Conservation (phyloP, 2,329 filamentous ascomycete genomes). For the Thelonectria rubi region DNA sequence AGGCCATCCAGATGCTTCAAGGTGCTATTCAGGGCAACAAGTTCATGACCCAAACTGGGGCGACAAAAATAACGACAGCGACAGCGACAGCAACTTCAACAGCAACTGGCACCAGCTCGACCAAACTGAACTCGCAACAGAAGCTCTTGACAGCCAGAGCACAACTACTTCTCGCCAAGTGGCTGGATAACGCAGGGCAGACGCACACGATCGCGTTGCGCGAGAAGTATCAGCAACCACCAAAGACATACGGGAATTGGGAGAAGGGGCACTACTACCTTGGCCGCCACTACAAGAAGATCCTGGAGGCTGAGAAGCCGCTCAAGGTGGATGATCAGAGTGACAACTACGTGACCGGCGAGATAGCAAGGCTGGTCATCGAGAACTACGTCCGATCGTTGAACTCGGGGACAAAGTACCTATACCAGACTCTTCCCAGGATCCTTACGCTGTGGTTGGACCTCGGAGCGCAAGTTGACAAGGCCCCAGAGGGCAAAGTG, state of each 20-base stretch:
- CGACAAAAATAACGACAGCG: constrained; percentile 46
- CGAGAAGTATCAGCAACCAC: constrained; percentile 83
- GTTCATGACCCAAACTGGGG: constrained; percentile 66
- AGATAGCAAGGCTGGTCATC: constrained; percentile 86
- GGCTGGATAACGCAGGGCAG: constrained; percentile 95
- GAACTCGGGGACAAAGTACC: constrained; percentile 90
- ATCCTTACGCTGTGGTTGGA: constrained; percentile 95
- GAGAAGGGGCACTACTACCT: constrained; percentile 98
- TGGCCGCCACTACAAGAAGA: constrained; percentile 95
- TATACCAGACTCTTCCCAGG: constrained; percentile 93
- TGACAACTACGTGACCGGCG: constrained; percentile 79
- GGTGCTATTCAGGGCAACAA: constrained; percentile 83
- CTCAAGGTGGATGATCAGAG: constrained; percentile 80
- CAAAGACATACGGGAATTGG: constrained; percentile 77
- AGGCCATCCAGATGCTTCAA: constrained; percentile 91
- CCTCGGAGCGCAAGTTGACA: constrained; percentile 79
- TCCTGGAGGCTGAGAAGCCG: constrained; percentile 86
- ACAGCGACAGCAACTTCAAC: constrained; percentile 45
- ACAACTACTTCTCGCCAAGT: constrained; percentile 90
- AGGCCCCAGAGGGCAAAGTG: constrained; percentile 64
- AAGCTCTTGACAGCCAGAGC: constrained; percentile 77
- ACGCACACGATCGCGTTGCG: constrained; percentile 84
- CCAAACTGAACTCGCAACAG: constrained; percentile 58
- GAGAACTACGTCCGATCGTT: constrained; percentile 93
- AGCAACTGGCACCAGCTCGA: constrained; percentile 43